These are phyloP conservation scores for Cordyceps pruinosa DNA, from an alignment of 2,329 filamentous ascomycete genomes.

Conservation along the genomic window DNA sequence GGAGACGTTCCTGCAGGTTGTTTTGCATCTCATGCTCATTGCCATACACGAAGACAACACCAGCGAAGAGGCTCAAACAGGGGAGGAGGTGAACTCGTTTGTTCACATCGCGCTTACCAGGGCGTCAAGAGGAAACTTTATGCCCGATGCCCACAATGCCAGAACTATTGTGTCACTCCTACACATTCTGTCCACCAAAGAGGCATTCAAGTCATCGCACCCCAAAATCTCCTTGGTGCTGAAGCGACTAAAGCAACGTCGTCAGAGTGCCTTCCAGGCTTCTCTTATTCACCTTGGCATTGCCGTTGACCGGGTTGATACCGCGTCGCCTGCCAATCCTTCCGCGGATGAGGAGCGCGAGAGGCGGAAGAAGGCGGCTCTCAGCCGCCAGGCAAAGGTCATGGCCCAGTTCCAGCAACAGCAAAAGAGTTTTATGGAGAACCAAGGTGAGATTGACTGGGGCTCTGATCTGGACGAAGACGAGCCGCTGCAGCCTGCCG, in stretches of 20 bases:
- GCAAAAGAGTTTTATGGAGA: slow-evolving; percentile 89
- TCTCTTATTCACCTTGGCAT: slow-evolving; percentile 60
- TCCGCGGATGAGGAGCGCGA: slow-evolving; percentile 67
- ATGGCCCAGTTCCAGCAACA: slow-evolving; percentile 99
- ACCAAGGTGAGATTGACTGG: slow-evolving; percentile 82
- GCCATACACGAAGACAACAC: slow-evolving; percentile 76
- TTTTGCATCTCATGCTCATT: slow-evolving; percentile 79
- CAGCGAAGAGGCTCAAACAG: slow-evolving; percentile 43
- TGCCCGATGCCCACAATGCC: slow-evolving; percentile 46
- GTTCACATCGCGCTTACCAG: slow-evolving; percentile 62
- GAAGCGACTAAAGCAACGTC: slow-evolving; percentile 76
- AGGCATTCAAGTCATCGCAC: slow-evolving; percentile 74
- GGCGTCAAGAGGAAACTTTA: slow-evolving; percentile 54
- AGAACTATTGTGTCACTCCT: slow-evolving; percentile 60
- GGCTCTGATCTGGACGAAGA: slow-evolving; percentile 70
- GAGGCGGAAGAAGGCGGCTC: slow-evolving; percentile 81
- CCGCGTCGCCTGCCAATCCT: slow-evolving; percentile 68
- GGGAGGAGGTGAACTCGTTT: slow-evolving; percentile 56
- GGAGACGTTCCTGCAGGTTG: slow-evolving; percentile 86
- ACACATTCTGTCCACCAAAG: slow-evolving; percentile 55
- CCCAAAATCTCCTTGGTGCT: slow-evolving; percentile 79
- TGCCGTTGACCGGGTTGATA: slow-evolving; percentile 71
- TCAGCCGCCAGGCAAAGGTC: slow-evolving; percentile 83
- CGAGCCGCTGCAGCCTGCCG: slow-evolving; percentile 58
- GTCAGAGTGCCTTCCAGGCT: slow-evolving; percentile 63